Evolutionary conservation across 768 basidiomycete species (phyloP), one percentile per base, ranked within the genome.

Genomic region (Amyloporia xantha): DNA sequence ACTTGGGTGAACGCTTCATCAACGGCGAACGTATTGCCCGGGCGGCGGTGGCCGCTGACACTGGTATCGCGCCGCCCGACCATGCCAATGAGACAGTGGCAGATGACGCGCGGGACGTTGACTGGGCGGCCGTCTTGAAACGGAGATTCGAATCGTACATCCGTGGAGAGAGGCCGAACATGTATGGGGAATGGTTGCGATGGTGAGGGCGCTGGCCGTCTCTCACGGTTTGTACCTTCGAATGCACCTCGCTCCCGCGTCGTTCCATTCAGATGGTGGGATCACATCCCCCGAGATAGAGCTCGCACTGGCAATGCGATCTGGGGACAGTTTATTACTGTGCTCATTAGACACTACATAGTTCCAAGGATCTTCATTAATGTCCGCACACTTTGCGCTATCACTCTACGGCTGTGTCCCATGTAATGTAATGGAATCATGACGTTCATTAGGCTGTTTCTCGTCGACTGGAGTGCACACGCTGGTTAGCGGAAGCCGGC

Each of bases 121-220:
- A 85, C 57, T 99, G 96, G 96, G 79, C 87, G 21, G 88, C 92
- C 11, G 93, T 97, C 19, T 66, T 98, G 58, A 99, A 98, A 71
- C 77, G 96, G 62, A 92, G 91, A 37, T 97, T 96, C 62, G 96
- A 99, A 69, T 77, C 84, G 19, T 98, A 89, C 66, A 63, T 99
- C 53, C 81, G 95, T 37, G 90, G 86, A 13, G 95, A 99, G 68
- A 70, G 76, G 53, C 92, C 95, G 9, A 97, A 94, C 65, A 88
- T 94, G 88, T 96, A 97, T 60, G 94, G 93, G 26, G 93, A 97
- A 69, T 79, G 75, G 73, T 56, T 80, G 49, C 56, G 66, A 44
- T 78, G 76, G 75, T 73, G 44, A 60, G 40, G 10, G 9, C n/a
- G n/a, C n/a, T n/a, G n/a, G n/a, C n/a, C n/a, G 25, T 13, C 3